Conservation (phyloP, 805 yeast species). For the Ogataea ganodermae region DNA sequence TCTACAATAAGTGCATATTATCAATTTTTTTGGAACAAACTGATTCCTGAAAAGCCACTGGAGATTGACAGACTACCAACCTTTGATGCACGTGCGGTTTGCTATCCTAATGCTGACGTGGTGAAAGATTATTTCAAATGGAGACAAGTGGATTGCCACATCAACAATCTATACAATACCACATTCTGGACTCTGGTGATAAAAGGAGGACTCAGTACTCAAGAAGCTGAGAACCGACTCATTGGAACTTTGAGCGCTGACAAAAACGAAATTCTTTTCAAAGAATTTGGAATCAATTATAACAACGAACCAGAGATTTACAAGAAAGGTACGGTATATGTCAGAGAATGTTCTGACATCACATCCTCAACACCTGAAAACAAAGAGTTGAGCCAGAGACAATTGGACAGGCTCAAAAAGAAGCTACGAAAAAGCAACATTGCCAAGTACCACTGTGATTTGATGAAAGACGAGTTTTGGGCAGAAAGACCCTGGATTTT, state of each 20-base stretch:
- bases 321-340: constrained; percentile 75
- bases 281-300: constrained; percentile 80
- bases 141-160: constrained; percentile 97
- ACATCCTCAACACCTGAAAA: constrained; percentile 1
- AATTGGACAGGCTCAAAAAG: constrained; percentile 51
- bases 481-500: constrained; percentile 41
- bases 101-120: constrained; percentile 64
- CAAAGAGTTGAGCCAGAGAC: constrained; percentile 40
- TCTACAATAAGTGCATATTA: constrained; percentile 81
- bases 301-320: constrained; percentile 87
- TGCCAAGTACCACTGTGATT: constrained; percentile 53
- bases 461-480: constrained; percentile 71
- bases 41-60: constrained; percentile 51
- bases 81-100: constrained; percentile 88
- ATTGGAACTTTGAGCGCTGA: constrained; percentile 80
- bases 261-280: constrained; percentile 84
- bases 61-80: constrained; percentile 62
- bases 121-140: constrained; percentile 85
- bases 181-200: constrained; percentile 84
- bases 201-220: constrained; percentile 67
- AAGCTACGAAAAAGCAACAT: constrained; percentile 50
- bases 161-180: constrained; percentile 91
- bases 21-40: constrained; percentile 62
- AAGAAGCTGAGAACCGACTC: constrained; percentile 77
- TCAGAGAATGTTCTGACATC: constrained; percentile 43